A percentile compares a stretch with the other conserved stretches of the same genome.
Evolutionary conservation across 768 basidiomycete species (phyloP).

Genomic region (Tylopilus sp.): DNA sequence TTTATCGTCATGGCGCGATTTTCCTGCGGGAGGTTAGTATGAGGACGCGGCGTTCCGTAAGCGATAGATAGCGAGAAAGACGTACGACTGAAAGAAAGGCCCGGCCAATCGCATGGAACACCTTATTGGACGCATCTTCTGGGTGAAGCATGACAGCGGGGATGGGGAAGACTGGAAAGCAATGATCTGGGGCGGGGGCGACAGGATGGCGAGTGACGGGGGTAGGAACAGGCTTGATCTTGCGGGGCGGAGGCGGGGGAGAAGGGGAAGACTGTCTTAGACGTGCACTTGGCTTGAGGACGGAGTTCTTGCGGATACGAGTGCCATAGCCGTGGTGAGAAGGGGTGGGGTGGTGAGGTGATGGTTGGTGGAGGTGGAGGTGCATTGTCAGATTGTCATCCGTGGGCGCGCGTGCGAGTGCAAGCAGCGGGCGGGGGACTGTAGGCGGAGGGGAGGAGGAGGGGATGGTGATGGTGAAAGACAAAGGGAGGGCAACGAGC

Average conservation of each 20-base stretch:
- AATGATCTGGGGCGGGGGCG: constrained; percentile 15
- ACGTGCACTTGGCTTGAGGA: constrained; percentile 51
- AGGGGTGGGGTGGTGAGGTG: constrained; percentile 9
- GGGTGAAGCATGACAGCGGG: constrained; percentile 65
- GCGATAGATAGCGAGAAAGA: constrained; percentile 16
- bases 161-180: constrained; percentile 52
- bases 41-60: constrained; percentile 18
- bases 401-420: no score
- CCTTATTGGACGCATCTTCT: constrained; percentile 69
- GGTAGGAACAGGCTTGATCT: constrained; percentile 31
- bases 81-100: constrained; percentile 72
- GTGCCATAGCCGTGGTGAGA: constrained; percentile 48
- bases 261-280: constrained; percentile 44
- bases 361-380: background rate
- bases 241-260: constrained; percentile 31
- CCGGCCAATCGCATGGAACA: constrained; percentile 69
- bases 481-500: constrained; percentile 26
- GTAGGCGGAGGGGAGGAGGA: constrained; percentile 10
- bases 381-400: constrained; percentile 26
- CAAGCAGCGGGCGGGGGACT: constrained; percentile 1
- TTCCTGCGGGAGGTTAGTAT: constrained; percentile 40
- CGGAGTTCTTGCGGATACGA: constrained; percentile 49
- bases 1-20: constrained; percentile 87
- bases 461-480: constrained; percentile 29
- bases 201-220: constrained; percentile 20